Evolutionary conservation across 345 rosid species (phyloP).

Genomic region (Lumnitzera littorea): DNA sequence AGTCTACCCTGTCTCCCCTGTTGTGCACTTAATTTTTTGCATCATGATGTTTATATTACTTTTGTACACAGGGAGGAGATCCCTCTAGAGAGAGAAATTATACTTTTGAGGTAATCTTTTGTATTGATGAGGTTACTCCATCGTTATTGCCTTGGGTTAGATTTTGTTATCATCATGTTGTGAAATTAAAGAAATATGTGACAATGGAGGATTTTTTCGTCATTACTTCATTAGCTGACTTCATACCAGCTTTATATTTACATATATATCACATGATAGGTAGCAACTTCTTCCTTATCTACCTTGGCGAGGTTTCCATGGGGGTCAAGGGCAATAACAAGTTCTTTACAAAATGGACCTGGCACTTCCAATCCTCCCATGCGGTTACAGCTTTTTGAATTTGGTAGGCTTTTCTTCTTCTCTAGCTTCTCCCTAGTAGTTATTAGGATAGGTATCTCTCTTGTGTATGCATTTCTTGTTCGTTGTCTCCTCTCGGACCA

Average conservation of each 20-base stretch:
- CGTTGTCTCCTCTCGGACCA: slow-evolving; percentile 2
- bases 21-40: neutral
- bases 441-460: neutral
- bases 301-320: slow-evolving; percentile 63
- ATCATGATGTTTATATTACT: neutral
- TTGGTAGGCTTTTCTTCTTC: slow-evolving; percentile 37
- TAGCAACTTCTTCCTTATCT: slow-evolving; percentile 62
- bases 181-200: no score
- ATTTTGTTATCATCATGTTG: no score
- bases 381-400: slow-evolving; percentile 68
- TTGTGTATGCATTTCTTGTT: neutral
- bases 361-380: slow-evolving; percentile 26
- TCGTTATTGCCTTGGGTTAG: no score
- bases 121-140: neutral
- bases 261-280: slow-evolving; percentile 25
- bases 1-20: neutral
- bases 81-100: slow-evolving; percentile 59
- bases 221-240: neutral
- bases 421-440: neutral
- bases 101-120: slow-evolving; percentile 45
- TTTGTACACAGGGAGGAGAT: slow-evolving; percentile 57
- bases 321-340: slow-evolving; percentile 53
- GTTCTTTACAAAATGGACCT: slow-evolving; percentile 13
- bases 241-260: neutral
- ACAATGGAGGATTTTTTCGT: neutral